phyloP scores from a whole-genome alignment of 1,284 basidiomycete genomes.

The Ustilago tritici region DNA sequence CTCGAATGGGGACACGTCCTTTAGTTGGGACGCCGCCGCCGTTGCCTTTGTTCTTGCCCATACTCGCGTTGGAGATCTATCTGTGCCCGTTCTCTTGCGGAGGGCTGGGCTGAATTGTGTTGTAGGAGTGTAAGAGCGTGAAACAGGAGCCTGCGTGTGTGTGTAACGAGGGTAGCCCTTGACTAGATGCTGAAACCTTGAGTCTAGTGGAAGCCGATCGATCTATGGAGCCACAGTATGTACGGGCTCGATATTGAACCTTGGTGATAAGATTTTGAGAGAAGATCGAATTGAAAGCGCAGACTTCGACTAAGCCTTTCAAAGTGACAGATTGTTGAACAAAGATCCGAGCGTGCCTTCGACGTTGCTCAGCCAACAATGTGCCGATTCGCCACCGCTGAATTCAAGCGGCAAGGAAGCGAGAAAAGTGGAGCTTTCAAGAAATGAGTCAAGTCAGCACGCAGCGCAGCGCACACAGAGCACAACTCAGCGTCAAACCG shows the following conservation, averaged over 20 bases:
- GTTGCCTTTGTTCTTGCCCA: slow-evolving; percentile 41
- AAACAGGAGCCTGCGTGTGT: background rate
- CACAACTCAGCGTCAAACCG: slow-evolving; percentile 1
- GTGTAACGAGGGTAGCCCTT: background rate
- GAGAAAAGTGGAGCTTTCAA: background rate
- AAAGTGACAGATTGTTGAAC: background rate
- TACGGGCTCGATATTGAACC: background rate
- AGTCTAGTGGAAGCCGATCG: background rate
- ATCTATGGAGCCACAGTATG: background rate
- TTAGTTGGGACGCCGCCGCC: slow-evolving; percentile 21
- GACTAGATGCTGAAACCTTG: slow-evolving; percentile 3
- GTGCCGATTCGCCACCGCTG: background rate
- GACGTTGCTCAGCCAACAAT: background rate
- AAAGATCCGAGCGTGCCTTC: background rate
- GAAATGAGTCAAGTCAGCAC: slow-evolving; percentile 33
- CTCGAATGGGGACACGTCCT: slow-evolving; percentile 13
- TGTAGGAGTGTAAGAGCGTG: background rate
- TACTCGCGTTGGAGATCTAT: slow-evolving; percentile 2
- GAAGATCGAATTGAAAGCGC: background rate
- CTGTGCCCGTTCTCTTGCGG: background rate
- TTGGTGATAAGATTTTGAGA: background rate
- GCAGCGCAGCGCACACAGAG: background rate
- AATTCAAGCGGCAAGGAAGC: background rate
- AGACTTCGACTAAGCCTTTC: background rate
- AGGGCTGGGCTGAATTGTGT: background rate